These are phyloP conservation scores for Amphicarpaea edgeworthii DNA, from an alignment of 306 rosid genomes.

Conservation along the genomic window DNA sequence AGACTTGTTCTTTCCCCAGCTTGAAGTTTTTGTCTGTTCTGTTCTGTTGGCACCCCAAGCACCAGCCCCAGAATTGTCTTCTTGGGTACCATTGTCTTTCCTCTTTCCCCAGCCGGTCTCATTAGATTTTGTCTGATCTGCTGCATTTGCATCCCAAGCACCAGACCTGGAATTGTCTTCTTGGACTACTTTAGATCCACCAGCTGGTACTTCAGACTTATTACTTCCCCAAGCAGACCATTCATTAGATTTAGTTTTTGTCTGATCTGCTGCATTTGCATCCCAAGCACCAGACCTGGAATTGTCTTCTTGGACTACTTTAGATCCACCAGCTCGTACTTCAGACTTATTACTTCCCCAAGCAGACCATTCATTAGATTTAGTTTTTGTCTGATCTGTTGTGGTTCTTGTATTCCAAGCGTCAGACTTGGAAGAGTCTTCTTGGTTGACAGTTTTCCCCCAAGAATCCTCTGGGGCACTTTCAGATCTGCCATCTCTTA, in stretches of 20 bases:
- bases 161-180: slow-evolving; percentile 9
- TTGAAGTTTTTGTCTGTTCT: neutral
- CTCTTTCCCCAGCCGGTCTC: neutral
- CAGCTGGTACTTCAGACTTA: slow-evolving; percentile 38
- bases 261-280: neutral
- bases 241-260: slow-evolving; percentile 7
- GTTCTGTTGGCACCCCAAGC: slow-evolving; percentile 42
- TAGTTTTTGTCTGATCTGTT: neutral
- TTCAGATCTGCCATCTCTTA: neutral
- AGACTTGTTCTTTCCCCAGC: slow-evolving; percentile 9
- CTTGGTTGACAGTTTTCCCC: neutral
- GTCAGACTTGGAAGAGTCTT: slow-evolving; percentile 26
- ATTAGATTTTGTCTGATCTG: neutral
- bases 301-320: neutral
- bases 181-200: slow-evolving; percentile 23
- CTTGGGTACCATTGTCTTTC: no score
- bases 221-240: slow-evolving; percentile 26
- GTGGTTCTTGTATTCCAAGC: slow-evolving; percentile 11
- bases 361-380: slow-evolving; percentile 33
- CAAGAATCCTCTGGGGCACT: slow-evolving; percentile 7
- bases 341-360: neutral
- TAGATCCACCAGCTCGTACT: neutral
- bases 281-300: slow-evolving; percentile 28
- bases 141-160: slow-evolving; percentile 5
- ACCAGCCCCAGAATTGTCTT: slow-evolving; percentile 32